Conservation (phyloP, 768 basidiomycete species). For the Glaciozyma antarctica region DNA sequence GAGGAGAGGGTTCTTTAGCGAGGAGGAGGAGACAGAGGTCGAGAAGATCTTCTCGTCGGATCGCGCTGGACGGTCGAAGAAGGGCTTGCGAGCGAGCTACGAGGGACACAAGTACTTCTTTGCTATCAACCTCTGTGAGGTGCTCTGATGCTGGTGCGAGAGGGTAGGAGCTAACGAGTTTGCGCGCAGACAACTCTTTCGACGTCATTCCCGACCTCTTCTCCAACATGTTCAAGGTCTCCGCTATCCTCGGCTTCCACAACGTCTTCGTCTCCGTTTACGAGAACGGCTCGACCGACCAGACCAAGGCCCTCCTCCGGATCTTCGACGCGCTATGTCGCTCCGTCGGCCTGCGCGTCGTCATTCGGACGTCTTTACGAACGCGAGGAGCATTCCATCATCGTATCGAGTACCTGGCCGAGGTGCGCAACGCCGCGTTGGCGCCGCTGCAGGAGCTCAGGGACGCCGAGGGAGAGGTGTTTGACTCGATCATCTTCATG, state of each 20-base stretch:
- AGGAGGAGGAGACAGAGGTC: slow-evolving; percentile 27
- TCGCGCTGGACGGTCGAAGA: slow-evolving; percentile 41
- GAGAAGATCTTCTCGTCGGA: slow-evolving; percentile 37
- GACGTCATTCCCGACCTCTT: slow-evolving; percentile 96
- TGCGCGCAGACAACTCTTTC: slow-evolving; percentile 73
- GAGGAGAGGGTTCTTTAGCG: slow-evolving; percentile 15
- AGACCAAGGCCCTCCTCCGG: slow-evolving; percentile 89
- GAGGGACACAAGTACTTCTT: slow-evolving; percentile 67
- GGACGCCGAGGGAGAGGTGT: slow-evolving; percentile 83
- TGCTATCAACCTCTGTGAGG: neutral
- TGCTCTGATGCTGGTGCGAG: neutral
- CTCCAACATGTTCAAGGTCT: slow-evolving; percentile 86
- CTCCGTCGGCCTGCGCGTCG: slow-evolving; percentile 81
- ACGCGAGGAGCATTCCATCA: slow-evolving; percentile 95
- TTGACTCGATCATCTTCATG: slow-evolving; percentile 97
- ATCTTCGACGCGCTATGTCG: slow-evolving; percentile 90
- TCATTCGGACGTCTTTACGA: slow-evolving; percentile 83
- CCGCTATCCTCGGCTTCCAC: slow-evolving; percentile 85
- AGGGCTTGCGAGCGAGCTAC: slow-evolving; percentile 22
- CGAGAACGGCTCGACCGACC: slow-evolving; percentile 98
- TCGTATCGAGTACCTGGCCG: slow-evolving; percentile 99
- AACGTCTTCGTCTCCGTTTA: slow-evolving; percentile 98
- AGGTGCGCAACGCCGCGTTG: slow-evolving; percentile 96
- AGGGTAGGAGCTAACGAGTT: neutral
- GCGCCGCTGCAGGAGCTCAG: slow-evolving; percentile 89